Conservation (phyloP, 1,284 basidiomycete genomes). For the Leccinum cinnamomeum region DNA sequence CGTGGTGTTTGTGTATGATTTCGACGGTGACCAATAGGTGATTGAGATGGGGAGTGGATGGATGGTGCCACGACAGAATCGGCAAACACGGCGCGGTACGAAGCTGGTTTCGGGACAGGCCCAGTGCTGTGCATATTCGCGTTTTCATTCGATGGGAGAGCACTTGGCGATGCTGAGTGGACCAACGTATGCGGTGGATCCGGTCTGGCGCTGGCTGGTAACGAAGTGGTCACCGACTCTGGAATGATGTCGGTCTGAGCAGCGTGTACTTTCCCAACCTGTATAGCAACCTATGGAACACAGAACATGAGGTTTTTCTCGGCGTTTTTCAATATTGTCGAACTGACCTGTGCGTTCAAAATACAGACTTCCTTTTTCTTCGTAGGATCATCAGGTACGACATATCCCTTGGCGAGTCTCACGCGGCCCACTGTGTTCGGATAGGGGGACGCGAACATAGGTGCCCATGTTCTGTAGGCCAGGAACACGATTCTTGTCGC, state of each 20-base stretch:
- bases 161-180: slow-evolving; percentile 46
- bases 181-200: slow-evolving; percentile 27
- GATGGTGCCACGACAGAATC: slow-evolving; percentile 22
- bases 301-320: not conserved
- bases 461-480: slow-evolving; percentile 56
- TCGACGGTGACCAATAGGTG: slow-evolving; percentile 15
- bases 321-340: not conserved
- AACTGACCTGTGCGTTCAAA: slow-evolving; percentile 57
- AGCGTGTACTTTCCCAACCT: slow-evolving; percentile 59
- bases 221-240: slow-evolving; percentile 26
- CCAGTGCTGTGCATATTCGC: slow-evolving; percentile 8
- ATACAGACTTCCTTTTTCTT: slow-evolving; percentile 40
- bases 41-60: slow-evolving; percentile 28
- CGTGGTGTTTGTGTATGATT: slow-evolving; percentile 12
- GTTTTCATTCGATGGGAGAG: slow-evolving; percentile 35
- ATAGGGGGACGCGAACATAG: slow-evolving; percentile 28
- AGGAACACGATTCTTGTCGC: slow-evolving; percentile 50
- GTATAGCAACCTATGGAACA: slow-evolving; percentile 52
- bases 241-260: slow-evolving; percentile 57
- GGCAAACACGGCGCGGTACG: slow-evolving; percentile 27
- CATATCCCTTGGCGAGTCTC: slow-evolving; percentile 66
- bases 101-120: slow-evolving; percentile 22
- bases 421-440: slow-evolving; percentile 34
- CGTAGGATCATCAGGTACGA: slow-evolving; percentile 52
- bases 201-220: slow-evolving; percentile 29